Evolutionary conservation across 1,284 basidiomycete species (phyloP).

Genomic region (Blastosporella zonata): DNA sequence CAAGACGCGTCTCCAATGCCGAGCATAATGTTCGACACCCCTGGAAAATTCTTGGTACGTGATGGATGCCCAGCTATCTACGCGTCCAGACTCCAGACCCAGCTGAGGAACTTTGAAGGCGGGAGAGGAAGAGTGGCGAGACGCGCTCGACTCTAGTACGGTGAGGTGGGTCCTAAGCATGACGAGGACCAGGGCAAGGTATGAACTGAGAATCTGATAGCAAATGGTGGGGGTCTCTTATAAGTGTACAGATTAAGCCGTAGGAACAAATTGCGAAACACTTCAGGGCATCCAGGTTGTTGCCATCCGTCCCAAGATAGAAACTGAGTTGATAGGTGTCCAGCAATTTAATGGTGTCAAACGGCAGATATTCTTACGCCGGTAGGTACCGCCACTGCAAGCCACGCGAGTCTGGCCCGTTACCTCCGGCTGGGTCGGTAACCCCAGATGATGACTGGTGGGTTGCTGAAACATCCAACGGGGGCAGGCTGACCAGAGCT

Average conservation of each 20-base stretch:
- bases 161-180: constrained; percentile 44
- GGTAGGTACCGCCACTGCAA: constrained; percentile 15
- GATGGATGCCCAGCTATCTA: constrained; percentile 44
- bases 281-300: constrained; percentile 9
- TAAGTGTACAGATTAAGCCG: not conserved
- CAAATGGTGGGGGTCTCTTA: constrained; percentile 6
- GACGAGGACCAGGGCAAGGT: constrained; percentile 16
- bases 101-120: constrained; percentile 38
- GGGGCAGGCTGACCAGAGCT: constrained; percentile 11
- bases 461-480: constrained; percentile 18
- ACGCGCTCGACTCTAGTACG: constrained; percentile 36
- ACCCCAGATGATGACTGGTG: constrained; percentile 11
- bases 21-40: constrained; percentile 55
- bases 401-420: constrained; percentile 8
- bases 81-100: constrained; percentile 28
- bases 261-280: constrained; percentile 16
- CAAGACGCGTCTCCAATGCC: constrained; percentile 47
- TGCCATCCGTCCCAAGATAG: constrained; percentile 11
- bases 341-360: constrained; percentile 6
- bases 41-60: constrained; percentile 49
- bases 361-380: constrained; percentile 16
- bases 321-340: constrained; percentile 14
- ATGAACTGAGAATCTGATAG: constrained; percentile 3
- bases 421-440: constrained; percentile 15
- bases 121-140: constrained; percentile 29